Evolutionary conservation across 148 eudicot species (phyloP), one percentile per base, ranked within the genome.

Genomic region (Pouteria glomerata): DNA sequence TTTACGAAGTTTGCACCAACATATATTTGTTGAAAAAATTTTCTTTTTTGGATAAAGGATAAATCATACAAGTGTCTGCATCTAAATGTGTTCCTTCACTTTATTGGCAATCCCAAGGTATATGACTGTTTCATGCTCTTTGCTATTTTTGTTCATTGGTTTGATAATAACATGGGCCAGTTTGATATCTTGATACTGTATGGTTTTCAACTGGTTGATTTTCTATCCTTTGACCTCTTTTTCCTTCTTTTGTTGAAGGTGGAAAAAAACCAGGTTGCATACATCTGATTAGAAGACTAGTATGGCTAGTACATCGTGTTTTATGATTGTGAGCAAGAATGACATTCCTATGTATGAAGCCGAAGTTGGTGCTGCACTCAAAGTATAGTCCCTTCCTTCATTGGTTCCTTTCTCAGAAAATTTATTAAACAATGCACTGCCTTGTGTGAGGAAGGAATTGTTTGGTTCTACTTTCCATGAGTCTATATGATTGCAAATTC

Each of bases 301-400:
- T 42, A 92, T 92, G 97, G 91, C 96, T 21, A 85, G 83, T 63
- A 91, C 93, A 7, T 93, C 97, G 14, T 95, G 98, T 72, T 95
- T 95, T 58, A 88, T 95, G 94, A 95, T 95, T 19, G 91, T 95
- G 15, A 95, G 98, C 82, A 80, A 89, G 68, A 95, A 85, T 72
- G 98, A 95, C 63, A 95, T 95, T 56, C 99, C 99, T 66, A 92
- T 95, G 33, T 95, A 95, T 71, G 97, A 91, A 81, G 99, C 99
- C 71, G 96, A 95, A 78, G 93, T 92, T 10, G 99, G 99, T 42
- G 63, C 96, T 47, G 91, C 87, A 10, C 78, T 85, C 41, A 95
- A 88, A 78, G 99, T 95, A 82, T 63, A 85, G 44, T n/a, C n/a
- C n/a, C n/a, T 26, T 71, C 64, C 34, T 27, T 50, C 52, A n/a